phyloP scores from a whole-genome alignment of 176 grass and related monocot genomes.

The Juncus effusus region DNA sequence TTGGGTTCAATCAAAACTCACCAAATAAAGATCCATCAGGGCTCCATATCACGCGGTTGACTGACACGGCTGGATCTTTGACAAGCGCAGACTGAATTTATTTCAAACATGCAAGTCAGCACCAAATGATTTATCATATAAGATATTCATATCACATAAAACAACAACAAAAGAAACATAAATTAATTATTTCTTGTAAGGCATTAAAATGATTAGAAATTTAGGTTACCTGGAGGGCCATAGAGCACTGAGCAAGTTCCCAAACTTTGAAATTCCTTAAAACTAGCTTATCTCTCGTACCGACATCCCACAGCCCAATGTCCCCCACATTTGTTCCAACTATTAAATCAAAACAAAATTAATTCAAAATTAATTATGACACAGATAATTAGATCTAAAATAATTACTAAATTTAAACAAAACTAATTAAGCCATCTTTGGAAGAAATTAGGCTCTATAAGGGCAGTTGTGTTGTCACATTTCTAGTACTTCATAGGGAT shows the following conservation, averaged over 20 bases:
- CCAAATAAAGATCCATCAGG: slow-evolving; percentile 93
- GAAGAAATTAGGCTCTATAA: no score
- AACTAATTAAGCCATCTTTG: no score
- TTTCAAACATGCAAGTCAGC: slow-evolving; percentile 6
- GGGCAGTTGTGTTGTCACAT: no score
- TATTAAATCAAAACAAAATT: slow-evolving; percentile 31
- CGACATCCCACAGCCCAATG: slow-evolving; percentile 98
- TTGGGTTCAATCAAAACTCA: slow-evolving; percentile 28
- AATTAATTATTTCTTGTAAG: neutral
- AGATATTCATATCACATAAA: slow-evolving; percentile 2
- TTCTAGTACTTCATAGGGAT: no score
- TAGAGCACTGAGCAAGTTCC: slow-evolving; percentile 78
- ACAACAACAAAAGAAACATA: neutral
- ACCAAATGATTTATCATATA: slow-evolving; percentile 3
- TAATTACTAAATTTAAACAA: no score
- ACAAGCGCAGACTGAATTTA: slow-evolving; percentile 64
- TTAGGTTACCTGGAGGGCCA: slow-evolving; percentile 60
- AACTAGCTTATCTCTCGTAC: slow-evolving; percentile 70
- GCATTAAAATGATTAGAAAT: no score
- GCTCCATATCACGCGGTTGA: slow-evolving; percentile 97
- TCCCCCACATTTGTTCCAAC: slow-evolving; percentile 99
- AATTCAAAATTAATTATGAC: slow-evolving; percentile 15
- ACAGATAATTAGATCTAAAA: neutral
- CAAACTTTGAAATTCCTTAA: slow-evolving; percentile 94
- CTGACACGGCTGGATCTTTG: slow-evolving; percentile 80